Conservation (phyloP, 495 filamentous ascomycete genomes). For the Podospora anserina region DNA sequence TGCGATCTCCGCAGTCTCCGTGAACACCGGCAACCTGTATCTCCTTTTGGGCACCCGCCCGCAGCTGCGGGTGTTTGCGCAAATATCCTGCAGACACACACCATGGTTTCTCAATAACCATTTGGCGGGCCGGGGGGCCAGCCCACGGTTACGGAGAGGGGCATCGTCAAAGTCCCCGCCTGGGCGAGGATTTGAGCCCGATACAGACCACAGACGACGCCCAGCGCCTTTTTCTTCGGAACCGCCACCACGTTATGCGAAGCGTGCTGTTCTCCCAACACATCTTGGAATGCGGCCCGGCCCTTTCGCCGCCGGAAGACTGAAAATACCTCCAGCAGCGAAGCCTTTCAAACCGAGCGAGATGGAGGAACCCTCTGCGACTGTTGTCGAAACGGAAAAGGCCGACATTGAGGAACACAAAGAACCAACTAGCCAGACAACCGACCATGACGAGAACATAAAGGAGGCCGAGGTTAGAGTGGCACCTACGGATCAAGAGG, state of each 20-base stretch:
- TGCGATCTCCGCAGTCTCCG: conserved; percentile 28
- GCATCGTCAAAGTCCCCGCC: not conserved
- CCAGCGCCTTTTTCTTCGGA: not conserved
- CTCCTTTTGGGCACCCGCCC: conserved; percentile 36
- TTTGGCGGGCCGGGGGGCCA: conserved; percentile 52
- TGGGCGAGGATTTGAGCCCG: not conserved
- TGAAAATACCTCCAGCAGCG: not conserved
- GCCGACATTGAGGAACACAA: not conserved
- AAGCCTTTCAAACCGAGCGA: not conserved
- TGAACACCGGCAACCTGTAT: conserved; percentile 46
- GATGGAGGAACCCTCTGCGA: not conserved
- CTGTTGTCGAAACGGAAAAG: not conserved
- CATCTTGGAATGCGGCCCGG: not conserved
- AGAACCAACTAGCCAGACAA: not conserved
- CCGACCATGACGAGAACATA: not conserved
- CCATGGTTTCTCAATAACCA: conserved; percentile 50
- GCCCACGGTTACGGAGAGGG: conserved; percentile 20
- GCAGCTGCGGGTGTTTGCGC: conserved; percentile 51
- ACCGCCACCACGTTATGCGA: not conserved
- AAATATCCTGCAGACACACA: conserved; percentile 46
- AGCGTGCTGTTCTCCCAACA: not conserved
- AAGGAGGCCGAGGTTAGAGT: not conserved
- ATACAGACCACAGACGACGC: not conserved
- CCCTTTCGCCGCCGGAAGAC: not conserved
- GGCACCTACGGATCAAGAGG: not conserved